Evolutionary conservation across 148 eudicot genomes (phyloP).

Genomic region (Oxyria digyna): DNA sequence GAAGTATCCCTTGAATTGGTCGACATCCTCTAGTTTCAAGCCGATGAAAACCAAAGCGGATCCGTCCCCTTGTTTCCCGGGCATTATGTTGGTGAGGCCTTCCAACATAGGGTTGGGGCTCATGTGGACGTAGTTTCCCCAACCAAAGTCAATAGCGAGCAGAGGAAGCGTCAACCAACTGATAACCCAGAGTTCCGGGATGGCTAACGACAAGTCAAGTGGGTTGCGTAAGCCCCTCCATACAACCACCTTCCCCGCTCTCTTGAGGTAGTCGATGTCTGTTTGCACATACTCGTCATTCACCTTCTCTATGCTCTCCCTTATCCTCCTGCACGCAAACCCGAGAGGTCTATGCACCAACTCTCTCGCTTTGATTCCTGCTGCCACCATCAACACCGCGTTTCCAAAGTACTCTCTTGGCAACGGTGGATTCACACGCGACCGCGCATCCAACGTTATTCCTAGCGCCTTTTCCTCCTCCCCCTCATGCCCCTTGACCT

Average conservation of each 20-base stretch:
- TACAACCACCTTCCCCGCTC: background rate
- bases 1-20: background rate
- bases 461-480: constrained; percentile 1
- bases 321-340: background rate
- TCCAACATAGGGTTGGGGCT: background rate
- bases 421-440: background rate
- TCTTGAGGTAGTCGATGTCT: constrained; percentile 1
- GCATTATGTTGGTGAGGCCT: background rate
- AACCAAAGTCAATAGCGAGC: background rate
- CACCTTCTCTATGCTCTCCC: background rate
- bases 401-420: constrained; percentile 1
- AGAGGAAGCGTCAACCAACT: constrained; percentile 1
- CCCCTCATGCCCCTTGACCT: no score
- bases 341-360: background rate
- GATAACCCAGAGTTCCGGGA: background rate
- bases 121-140: constrained; percentile 3
- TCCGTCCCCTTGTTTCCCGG: background rate
- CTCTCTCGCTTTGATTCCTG: background rate
- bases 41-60: constrained; percentile 3
- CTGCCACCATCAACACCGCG: background rate
- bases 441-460: background rate
- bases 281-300: background rate
- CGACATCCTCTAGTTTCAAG: background rate
- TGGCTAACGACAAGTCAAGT: background rate
- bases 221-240: background rate